Evolutionary conservation across 2,329 filamentous ascomycete species (phyloP).

Genomic region (Penicillium vulpinum): DNA sequence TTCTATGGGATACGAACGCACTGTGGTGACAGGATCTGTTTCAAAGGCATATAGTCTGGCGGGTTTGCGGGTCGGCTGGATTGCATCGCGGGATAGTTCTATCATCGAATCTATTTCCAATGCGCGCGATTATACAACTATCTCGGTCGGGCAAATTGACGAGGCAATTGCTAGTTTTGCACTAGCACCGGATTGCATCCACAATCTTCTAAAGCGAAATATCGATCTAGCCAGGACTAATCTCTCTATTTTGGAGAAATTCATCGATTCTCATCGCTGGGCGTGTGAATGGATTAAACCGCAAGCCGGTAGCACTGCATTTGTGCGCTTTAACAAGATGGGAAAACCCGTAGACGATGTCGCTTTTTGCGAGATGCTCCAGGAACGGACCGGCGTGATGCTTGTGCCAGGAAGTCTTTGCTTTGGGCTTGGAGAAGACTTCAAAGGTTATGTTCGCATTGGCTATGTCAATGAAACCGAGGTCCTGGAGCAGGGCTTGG

Average conservation of each 20-base stretch:
- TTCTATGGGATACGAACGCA: constrained; percentile 69
- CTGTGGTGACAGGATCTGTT: constrained; percentile 74
- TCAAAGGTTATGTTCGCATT: constrained; percentile 72
- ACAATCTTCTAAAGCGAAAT: constrained; percentile 63
- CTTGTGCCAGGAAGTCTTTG: constrained; percentile 71
- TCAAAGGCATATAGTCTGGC: constrained; percentile 84
- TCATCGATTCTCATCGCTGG: constrained; percentile 64
- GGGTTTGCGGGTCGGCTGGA: constrained; percentile 80
- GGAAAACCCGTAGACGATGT: constrained; percentile 68
- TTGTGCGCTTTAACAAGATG: constrained; percentile 66
- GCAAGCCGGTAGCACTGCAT: constrained; percentile 75
- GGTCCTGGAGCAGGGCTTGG: constrained; percentile 66
- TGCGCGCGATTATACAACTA: constrained; percentile 79
- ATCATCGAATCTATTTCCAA: constrained; percentile 65
- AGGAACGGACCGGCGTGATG: constrained; percentile 70
- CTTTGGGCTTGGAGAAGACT: constrained; percentile 68
- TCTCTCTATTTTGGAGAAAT: constrained; percentile 63
- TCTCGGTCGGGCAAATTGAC: constrained; percentile 80
- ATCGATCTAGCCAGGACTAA: constrained; percentile 68
- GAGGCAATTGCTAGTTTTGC: constrained; percentile 77
- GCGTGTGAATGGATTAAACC: constrained; percentile 72
- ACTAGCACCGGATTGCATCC: constrained; percentile 64
- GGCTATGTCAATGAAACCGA: constrained; percentile 73
- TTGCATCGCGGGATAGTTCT: constrained; percentile 63
- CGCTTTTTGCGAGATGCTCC: constrained; percentile 68